Base-by-base conservation (phyloP, 306 rosid species). In the Medicago ruthenica region DNA sequence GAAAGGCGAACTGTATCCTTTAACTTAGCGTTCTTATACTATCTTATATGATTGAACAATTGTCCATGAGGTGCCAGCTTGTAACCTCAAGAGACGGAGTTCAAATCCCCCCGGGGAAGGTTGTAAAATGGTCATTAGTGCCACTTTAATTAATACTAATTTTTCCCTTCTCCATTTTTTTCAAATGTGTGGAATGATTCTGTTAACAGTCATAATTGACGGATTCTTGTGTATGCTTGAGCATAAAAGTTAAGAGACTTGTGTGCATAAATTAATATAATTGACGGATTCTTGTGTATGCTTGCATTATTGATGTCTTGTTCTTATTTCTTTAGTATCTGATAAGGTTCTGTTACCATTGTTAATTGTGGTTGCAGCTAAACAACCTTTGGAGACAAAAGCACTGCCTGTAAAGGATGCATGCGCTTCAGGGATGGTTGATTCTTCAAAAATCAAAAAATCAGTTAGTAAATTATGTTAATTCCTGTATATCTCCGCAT, bases 401-500 rank as follows among this genome's bases (percentile, higher is more conserved):
- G 66, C 73, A 9, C 27, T 75, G 61, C 81, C 81, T 34, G 31
- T 7, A 59, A 89, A 86, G 80, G 89, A 89, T 50, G 65, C 73
- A 18, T 63, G 82, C 40, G 76, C 83, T 12, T 5, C 82, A 45
- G 97, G 80, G 80, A 79, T 31, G 67, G 80, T 61, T 45, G 85
- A 83, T 78, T 41, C 85, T 79, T 78, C 76, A n/a, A 93, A 89
- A 83, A 84, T 20, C 84, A 89, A 66, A 83, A 93, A 93, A 83
- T 41, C 82, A 5, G 98, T 94, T 16, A 85, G 97, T 83, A 63
- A 62, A 73, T 51, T 44, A 20, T 71, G 37, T 71, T 44, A 40
- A 67, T 87, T 81, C 16, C 11, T 27, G 12, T 70, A 24, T 58
- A 64, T 71, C 59, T 15, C 2, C 8, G 9, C 75, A 64, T 71